phyloP scores from a whole-genome alignment of 345 rosid genomes.

The Erysimum cheiranthoides region DNA sequence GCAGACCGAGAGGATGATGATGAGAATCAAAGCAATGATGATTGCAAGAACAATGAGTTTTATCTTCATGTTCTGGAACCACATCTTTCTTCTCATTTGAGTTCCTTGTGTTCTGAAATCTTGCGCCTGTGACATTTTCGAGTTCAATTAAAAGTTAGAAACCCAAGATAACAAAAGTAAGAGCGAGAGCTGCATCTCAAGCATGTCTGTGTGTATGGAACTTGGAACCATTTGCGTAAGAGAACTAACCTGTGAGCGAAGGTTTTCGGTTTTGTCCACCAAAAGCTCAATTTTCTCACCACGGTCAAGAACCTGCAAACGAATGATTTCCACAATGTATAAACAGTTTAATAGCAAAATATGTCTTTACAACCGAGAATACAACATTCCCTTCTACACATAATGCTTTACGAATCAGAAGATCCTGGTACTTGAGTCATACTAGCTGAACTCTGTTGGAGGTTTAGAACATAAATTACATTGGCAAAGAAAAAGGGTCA shows the following conservation, averaged over 20 bases:
- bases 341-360: neutral
- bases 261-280: constrained; percentile 96
- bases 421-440: neutral
- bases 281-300: constrained; percentile 90
- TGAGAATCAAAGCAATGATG: constrained; percentile 71
- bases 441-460: neutral
- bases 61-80: constrained; percentile 96
- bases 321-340: constrained; percentile 8
- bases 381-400: neutral
- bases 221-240: constrained; percentile 26
- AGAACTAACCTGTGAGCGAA: constrained; percentile 81
- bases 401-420: neutral
- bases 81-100: constrained; percentile 88
- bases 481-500: neutral
- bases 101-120: constrained; percentile 88
- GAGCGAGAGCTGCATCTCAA: neutral
- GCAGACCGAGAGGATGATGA: constrained; percentile 78
- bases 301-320: constrained; percentile 82
- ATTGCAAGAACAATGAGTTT: constrained; percentile 84
- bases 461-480: neutral
- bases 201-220: neutral
- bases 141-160: neutral
- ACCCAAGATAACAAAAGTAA: neutral
- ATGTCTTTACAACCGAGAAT: neutral
- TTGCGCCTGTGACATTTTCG: constrained; percentile 64